Base-by-base conservation (phyloP, 345 rosid species). In the Brassica cretica region DNA sequence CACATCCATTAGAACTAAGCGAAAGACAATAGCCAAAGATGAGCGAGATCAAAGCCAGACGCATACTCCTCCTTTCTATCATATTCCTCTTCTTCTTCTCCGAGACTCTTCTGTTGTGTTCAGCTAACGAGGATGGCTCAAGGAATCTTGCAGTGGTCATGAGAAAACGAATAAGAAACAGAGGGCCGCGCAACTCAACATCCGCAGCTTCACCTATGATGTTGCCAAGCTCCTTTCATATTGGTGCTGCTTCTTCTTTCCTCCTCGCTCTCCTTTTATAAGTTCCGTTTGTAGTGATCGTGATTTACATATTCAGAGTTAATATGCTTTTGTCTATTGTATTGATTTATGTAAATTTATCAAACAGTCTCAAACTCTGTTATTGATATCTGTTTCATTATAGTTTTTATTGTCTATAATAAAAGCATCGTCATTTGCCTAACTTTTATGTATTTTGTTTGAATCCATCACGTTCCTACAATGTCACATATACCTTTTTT, bases 131-230 rank as follows among this genome's bases (percentile, higher is more conserved):
- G 24, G 71, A 77, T 77, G 59, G 65, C 59, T 33, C 75, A 24
- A 77, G 80, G 46, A 77, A 64, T 64, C 80, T 77, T 11, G 75
- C 24, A 24, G 78, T 41, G 73, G 73, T 68, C 33, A 75, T 16
- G 68, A 60, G 25, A 41, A 59, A 68, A 68, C 8, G 35, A 10
- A 18, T 59, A 14, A 76, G 11, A 67, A 8, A 35, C 73, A 67
- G 62, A 68, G 67, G 68, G 4, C 32, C 67, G 41, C 67, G 67
- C 67, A 68, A 44, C 68, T 41, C 73, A 60, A 68, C 61, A 11
- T 59, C 79, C 33, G 33, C 79, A 29, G 68, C 79, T 60, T 61
- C 79, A 2, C 18, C 51, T 29, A 16, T 60, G 68, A 44, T 60
- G 73, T 29, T 68, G 25, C 33, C 73, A 67, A 32, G 62, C 8